Conservation (phyloP, 768 basidiomycete genomes). For the Auriscalpium orientale region DNA sequence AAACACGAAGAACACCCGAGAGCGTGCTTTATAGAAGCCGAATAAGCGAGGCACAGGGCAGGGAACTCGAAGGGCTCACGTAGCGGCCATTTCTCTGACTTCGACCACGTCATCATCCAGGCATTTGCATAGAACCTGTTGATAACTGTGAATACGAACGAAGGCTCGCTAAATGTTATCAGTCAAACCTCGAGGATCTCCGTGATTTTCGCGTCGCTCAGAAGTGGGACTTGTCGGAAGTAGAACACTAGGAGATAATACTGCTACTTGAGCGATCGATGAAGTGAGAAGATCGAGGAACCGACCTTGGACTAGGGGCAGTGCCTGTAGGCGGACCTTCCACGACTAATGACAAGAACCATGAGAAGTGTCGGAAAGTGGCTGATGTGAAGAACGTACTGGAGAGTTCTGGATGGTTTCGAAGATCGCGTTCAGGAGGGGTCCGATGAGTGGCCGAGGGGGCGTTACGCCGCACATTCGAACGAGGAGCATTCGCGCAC, state of each 20-base stretch:
- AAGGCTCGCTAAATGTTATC: neutral
- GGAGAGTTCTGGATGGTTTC: conserved; percentile 68
- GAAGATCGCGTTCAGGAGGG: conserved; percentile 66
- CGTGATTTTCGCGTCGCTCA: conserved; percentile 66
- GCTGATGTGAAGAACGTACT: conserved; percentile 32
- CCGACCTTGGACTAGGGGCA: conserved; percentile 75
- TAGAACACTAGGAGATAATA: conserved; percentile 54
- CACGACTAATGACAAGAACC: conserved; percentile 50
- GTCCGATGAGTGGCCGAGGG: conserved; percentile 58
- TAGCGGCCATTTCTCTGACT: conserved; percentile 84
- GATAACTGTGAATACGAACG: conserved; percentile 1
- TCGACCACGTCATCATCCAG: conserved; percentile 84
- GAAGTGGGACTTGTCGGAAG: conserved; percentile 81
- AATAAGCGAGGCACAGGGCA: neutral
- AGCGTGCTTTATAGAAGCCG: conserved; percentile 42
- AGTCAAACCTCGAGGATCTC: conserved; percentile 68
- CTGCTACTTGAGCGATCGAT: neutral
- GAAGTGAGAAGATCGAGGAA: neutral
- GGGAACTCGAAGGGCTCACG: conserved; percentile 35
- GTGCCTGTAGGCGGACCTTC: conserved; percentile 78
- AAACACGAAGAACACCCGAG: conserved; percentile 76
- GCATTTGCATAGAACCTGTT: conserved; percentile 68
- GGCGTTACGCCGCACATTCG: conserved; percentile 84
- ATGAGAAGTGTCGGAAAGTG: too few species aligned
- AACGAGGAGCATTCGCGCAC: conserved; percentile 64